These are phyloP conservation scores for Hibiscus tridactylites DNA, from an alignment of 345 rosid genomes.

Conservation along the genomic window DNA sequence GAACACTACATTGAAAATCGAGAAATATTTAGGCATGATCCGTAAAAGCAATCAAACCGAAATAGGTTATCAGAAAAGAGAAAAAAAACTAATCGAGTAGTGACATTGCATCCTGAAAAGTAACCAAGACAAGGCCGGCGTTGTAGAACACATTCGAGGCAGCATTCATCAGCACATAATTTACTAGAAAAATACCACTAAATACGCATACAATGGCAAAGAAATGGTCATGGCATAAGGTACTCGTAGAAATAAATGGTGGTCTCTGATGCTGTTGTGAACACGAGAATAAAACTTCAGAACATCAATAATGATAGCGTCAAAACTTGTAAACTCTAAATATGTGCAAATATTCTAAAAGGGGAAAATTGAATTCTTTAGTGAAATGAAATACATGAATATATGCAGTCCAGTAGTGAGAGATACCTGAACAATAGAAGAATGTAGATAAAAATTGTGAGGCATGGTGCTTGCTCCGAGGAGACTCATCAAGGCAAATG, in stretches of 20 bases:
- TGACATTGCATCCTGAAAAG: slow-evolving; percentile 86
- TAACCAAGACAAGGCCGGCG: slow-evolving; percentile 64
- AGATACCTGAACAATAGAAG: slow-evolving; percentile 72
- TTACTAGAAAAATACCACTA: slow-evolving; percentile 63
- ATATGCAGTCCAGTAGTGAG: no score
- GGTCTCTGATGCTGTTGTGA: slow-evolving; percentile 50
- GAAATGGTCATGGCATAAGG: slow-evolving; percentile 63
- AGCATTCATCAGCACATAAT: slow-evolving; percentile 67
- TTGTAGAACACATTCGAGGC: slow-evolving; percentile 78
- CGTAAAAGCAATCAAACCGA: slow-evolving; percentile 5
- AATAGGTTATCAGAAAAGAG: slow-evolving; percentile 10
- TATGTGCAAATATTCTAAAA: background rate
- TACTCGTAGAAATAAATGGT: slow-evolving; percentile 41
- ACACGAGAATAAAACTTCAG: slow-evolving; percentile 7
- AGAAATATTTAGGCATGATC: background rate
- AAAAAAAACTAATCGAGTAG: slow-evolving; percentile 67
- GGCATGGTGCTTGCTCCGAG: slow-evolving; percentile 97
- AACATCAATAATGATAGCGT: background rate
- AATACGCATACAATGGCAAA: slow-evolving; percentile 62
- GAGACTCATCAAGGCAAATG: slow-evolving; percentile 81
- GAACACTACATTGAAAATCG: no score
- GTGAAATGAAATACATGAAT: background rate
- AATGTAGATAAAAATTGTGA: slow-evolving; percentile 95
- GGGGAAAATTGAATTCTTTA: background rate
- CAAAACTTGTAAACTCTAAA: background rate